These are phyloP conservation scores for Aspergillus alliaceus DNA, from an alignment of 2,329 filamentous ascomycete species.

Conservation along the genomic window DNA sequence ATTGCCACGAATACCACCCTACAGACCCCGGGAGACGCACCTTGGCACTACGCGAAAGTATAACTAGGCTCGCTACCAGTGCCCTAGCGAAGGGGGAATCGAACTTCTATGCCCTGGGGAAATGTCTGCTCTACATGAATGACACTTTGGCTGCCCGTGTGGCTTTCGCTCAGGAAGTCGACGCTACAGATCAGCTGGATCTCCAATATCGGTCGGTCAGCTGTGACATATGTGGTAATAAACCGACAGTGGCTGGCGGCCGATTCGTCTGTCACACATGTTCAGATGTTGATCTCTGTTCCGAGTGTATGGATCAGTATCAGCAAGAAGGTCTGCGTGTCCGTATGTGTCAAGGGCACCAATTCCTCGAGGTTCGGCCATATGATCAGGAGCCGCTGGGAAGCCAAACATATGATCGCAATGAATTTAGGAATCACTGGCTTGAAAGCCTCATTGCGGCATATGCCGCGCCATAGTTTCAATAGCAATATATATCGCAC, in stretches of 20 bases:
- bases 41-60: not conserved
- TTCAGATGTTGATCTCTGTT: not conserved
- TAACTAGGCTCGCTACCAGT: not conserved
- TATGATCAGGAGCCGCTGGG: not conserved
- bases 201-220: too few species aligned
- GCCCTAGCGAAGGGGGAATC: not conserved
- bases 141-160: not conserved
- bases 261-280: conserved; percentile 1
- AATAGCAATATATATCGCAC: too few species aligned
- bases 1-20: too few species aligned
- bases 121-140: not conserved
- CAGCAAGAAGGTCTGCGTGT: not conserved
- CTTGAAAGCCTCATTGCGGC: too few species aligned
- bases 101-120: not conserved
- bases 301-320: not conserved
- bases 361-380: not conserved
- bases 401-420: too few species aligned
- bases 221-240: not conserved
- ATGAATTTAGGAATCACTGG: too few species aligned
- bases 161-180: not conserved
- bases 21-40: not conserved
- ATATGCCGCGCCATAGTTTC: too few species aligned
- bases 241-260: not conserved
- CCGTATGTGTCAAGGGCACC: not conserved
- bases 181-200: too few species aligned